Percentiles rank a stretch among this genome's conserved stretches.
Conservation (phyloP, 345 rosid species). For the Citrus reticulata region DNA sequence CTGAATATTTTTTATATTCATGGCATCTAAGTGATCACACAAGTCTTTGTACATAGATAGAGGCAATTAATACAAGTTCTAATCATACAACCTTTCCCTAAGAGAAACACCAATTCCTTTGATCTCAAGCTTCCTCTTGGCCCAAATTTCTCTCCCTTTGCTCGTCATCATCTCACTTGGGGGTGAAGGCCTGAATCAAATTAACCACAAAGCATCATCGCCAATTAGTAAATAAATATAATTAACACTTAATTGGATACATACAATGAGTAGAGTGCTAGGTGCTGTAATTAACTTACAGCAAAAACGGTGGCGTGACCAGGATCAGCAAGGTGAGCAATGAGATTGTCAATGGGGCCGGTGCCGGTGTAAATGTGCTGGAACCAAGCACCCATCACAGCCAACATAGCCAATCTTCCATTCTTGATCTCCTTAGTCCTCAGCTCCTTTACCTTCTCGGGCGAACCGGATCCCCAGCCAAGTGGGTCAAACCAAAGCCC, state of each 20-base stretch:
- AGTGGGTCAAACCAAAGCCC: conserved; percentile 98
- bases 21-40: conserved; percentile 10
- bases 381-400: conserved; percentile 99
- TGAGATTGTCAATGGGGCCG: conserved; percentile 95
- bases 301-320: conserved; percentile 94
- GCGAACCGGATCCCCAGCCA: conserved; percentile 87
- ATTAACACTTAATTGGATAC: too few species aligned
- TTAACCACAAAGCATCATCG: neutral
- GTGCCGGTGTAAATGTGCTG: conserved; percentile 96
- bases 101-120: conserved; percentile 18
- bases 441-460: conserved; percentile 81
- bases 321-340: conserved; percentile 96
- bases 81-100: conserved; percentile 19
- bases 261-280: too few species aligned
- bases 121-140: neutral
- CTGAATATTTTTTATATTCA: conserved; percentile 1
- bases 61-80: conserved; percentile 20
- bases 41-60: conserved; percentile 39
- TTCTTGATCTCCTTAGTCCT: conserved; percentile 97
- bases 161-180: conserved; percentile 51
- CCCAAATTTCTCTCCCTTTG: neutral
- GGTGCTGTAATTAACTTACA: conserved; percentile 35
- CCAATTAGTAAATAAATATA: neutral
- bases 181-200: conserved; percentile 68
- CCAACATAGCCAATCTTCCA: conserved; percentile 95